Conservation (phyloP, 108 stramenopile species). For the Cyclotella baltica region DNA sequence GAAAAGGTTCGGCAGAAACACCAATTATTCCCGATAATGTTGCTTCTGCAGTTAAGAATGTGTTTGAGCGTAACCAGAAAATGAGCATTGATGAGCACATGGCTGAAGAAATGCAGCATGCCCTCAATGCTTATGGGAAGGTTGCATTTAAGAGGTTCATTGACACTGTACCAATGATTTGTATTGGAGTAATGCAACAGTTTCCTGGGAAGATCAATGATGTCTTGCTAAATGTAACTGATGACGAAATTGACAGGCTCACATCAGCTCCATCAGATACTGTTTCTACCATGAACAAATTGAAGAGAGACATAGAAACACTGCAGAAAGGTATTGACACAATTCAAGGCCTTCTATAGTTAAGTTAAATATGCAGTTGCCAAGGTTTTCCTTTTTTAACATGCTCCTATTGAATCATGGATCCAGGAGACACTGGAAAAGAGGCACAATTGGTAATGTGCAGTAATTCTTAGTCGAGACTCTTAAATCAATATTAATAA, state of each 20-base stretch:
- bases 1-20: constrained; percentile 19
- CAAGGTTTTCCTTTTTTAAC: too few species aligned
- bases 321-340: too few species aligned
- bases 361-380: too few species aligned
- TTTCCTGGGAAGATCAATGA: constrained; percentile 21
- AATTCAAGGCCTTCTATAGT: too few species aligned
- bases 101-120: constrained; percentile 76
- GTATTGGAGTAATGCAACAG: constrained; percentile 37
- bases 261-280: constrained; percentile 6
- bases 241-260: constrained; percentile 29
- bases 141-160: constrained; percentile 70
- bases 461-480: too few species aligned
- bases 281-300: too few species aligned
- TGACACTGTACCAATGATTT: constrained; percentile 75
- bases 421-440: too few species aligned
- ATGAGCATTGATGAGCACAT: constrained; percentile 58
- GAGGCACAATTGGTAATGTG: too few species aligned
- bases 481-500: too few species aligned
- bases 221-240: constrained; percentile 10
- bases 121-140: constrained; percentile 64
- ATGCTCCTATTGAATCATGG: too few species aligned
- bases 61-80: constrained; percentile 59
- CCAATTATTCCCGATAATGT: constrained; percentile 55
- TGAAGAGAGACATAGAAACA: too few species aligned
- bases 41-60: constrained; percentile 52